These are phyloP conservation scores for Hyparrhenia diplandra DNA, from an alignment of 176 grass and related monocot species.

Conservation along the genomic window DNA sequence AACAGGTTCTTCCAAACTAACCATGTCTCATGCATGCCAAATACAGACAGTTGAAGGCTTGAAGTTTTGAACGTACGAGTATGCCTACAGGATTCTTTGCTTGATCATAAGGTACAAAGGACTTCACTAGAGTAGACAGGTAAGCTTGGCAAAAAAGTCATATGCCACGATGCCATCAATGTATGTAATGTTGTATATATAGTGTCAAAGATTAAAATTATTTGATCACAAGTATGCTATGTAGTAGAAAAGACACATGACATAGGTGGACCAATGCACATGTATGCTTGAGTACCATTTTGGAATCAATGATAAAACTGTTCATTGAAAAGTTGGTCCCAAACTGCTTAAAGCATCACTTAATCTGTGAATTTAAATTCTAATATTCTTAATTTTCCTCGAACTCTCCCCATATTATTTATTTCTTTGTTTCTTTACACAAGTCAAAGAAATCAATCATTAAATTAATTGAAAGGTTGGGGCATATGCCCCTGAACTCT, in stretches of 20 bases:
- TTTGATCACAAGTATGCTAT: neutral
- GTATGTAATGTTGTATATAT: neutral
- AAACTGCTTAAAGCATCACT: neutral
- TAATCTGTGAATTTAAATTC: neutral
- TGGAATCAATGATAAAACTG: neutral
- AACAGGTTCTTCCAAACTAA: slow-evolving; percentile 19
- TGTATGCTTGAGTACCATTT: neutral
- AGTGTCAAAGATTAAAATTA: neutral
- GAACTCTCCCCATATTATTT: neutral
- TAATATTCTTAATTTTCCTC: neutral
- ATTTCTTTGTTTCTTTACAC: neutral
- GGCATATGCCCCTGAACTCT: too few species aligned
- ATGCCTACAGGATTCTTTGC: neutral
- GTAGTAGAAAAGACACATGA: neutral
- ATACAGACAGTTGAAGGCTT: slow-evolving; percentile 4
- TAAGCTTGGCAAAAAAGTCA: neutral
- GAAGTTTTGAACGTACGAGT: neutral
- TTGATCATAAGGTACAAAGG: neutral
- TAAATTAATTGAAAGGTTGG: too few species aligned
- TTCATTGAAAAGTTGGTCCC: neutral
- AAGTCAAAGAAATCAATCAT: slow-evolving; percentile 1
- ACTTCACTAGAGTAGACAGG: neutral
- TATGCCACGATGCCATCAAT: neutral
- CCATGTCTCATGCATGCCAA: slow-evolving; percentile 11
- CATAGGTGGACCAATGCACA: neutral